phyloP scores from a whole-genome alignment of 352 stramenopile genomes.

The Pythium rishiriense region DNA sequence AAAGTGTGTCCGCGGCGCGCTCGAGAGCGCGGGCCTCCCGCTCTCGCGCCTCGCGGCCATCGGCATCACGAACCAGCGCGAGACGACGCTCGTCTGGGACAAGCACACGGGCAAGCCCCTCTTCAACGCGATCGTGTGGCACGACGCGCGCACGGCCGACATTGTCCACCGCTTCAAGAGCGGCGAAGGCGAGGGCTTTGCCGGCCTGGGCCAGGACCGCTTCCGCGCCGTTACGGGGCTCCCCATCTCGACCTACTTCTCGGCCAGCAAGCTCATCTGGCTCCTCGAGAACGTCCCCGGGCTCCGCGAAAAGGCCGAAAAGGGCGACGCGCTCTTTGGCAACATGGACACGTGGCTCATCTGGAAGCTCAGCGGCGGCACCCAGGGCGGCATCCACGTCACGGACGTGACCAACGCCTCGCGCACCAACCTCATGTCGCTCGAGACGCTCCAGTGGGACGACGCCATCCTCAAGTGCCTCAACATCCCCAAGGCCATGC shows the following conservation, averaged over 20 bases:
- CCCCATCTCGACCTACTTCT: conserved; percentile 98
- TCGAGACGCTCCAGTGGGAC: conserved; percentile 93
- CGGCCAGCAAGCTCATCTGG: conserved; percentile 97
- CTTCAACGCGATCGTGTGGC: conserved; percentile 99
- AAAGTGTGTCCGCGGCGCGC: conserved; percentile 68
- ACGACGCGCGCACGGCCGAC: conserved; percentile 94
- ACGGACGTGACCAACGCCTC: conserved; percentile 99
- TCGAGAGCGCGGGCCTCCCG: conserved; percentile 70
- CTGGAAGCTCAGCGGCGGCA: conserved; percentile 91
- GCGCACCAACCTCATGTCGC: conserved; percentile 94
- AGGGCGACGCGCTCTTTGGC: conserved; percentile 92
- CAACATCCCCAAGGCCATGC: conserved; percentile 82
- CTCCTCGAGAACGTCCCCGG: conserved; percentile 94
- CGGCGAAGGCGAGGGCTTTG: conserved; percentile 54
- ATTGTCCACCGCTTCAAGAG: conserved; percentile 87
- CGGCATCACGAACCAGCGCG: conserved; percentile 99
- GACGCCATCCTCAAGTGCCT: conserved; percentile 81
- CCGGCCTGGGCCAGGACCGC: conserved; percentile 53
- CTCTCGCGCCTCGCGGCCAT: conserved; percentile 86
- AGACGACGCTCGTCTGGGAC: conserved; percentile 98
- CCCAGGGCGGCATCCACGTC: conserved; percentile 72
- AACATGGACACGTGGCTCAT: conserved; percentile 99
- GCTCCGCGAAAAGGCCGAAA: conserved; percentile 85
- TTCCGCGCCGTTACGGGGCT: conserved; percentile 91
- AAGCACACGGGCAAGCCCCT: conserved; percentile 94